Evolutionary conservation across 2,329 filamentous ascomycete genomes (phyloP), one percentile per base, ranked within the genome.

Genomic region (Magnaporthiopsis rhizophila): DNA sequence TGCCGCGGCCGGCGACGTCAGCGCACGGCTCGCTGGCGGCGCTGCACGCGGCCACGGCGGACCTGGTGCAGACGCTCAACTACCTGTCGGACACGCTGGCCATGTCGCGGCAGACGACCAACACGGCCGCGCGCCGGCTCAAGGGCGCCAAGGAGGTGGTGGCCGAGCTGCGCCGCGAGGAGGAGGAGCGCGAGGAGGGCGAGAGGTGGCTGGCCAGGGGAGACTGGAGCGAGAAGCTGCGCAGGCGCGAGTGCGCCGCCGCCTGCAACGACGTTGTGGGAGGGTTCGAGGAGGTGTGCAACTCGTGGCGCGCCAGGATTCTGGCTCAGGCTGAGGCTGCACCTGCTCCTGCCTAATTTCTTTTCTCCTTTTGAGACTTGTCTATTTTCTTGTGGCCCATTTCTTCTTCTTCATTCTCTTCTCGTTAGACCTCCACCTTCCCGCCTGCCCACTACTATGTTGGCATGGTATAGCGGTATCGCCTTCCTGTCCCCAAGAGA

Each of bases 281-380:
- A 59, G 95, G 95, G 0, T 98, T 99, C 72, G 94, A 97, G 75
- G 89, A 92, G 72, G 88, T 94, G 1, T 97, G 92, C 77, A 89
- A 93, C 65, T 85, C 86, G 65, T 95, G 93, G 90, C 86, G 93
- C 72, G 86, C 88, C 72, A 85, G 89, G 69, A 77, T 96, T 61
- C 83, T 92, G 66, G 87, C 84, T 18, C 83, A 87, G 72, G 84
- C 82, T n/a, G 83, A 84, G 68, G 75, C 80, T 32, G 72, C 75
- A 3, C 77, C 78, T 66, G 78, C 76, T 45, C 78, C 68, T 70
- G 64, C 62, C 8, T 66, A 32, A 61, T 7, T 4, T 58, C 28
- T n/a, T 24, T 32, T 15, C 28, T 30, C 11, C 36, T 5, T 56
- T 34, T 4, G 5, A 18, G 5, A 15, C 15, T 21, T 45, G 1